Evolutionary conservation across 192 early-diverging fungal genomes (phyloP), one percentile per base, ranked within the genome.

Genomic region (Podila epigama): DNA sequence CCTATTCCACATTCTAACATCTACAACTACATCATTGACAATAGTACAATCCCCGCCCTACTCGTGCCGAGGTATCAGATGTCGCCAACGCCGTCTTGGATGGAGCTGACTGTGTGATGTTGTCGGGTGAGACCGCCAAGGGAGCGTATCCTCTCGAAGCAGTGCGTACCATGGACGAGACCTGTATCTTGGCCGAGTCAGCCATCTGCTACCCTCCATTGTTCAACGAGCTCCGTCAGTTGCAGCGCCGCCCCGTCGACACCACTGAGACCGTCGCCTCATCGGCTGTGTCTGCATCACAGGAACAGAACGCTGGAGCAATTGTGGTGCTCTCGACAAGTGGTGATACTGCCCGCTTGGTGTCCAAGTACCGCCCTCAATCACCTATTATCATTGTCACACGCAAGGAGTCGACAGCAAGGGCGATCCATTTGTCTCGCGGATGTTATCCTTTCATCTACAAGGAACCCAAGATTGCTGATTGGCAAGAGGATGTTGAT

Each of bases 81-180:
- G 97, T 99, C 33, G 96, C 97, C 40, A 99, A 99, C 83, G 97
- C 97, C 59, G 89, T 99, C 20, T 82, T 97, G 75, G 97, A 99
- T 75, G 97, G 97, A 59, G 92, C 95, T 41, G 97, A 99, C 87
- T 97, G 95, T 79, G 97, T 99, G 65, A 99, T 99, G 97, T 84
- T 99, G 51, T 96, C 95, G 51, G 97, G 97, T 55, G 97, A 99
- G 84, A 98, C 96, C 4, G 97, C 97, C 63, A 98, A 97, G 86
- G 97, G 97, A 12, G 73, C 85, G 42, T 96, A 96, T 83, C 97
- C 97, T 35, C 81, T 94, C 63, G 87, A 92, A 72, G 92, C 97
- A 29, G 79, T 99, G 48, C 81, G 88, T 51, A 98, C 96, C 88
- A 99, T 99, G 96, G 84, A 93, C 81, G 89, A 92, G 65, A 96